A percentile compares a stretch with the other conserved stretches of the same genome.
phyloP scores from a whole-genome alignment of 306 rosid species.

The Inga oerstediana region DNA sequence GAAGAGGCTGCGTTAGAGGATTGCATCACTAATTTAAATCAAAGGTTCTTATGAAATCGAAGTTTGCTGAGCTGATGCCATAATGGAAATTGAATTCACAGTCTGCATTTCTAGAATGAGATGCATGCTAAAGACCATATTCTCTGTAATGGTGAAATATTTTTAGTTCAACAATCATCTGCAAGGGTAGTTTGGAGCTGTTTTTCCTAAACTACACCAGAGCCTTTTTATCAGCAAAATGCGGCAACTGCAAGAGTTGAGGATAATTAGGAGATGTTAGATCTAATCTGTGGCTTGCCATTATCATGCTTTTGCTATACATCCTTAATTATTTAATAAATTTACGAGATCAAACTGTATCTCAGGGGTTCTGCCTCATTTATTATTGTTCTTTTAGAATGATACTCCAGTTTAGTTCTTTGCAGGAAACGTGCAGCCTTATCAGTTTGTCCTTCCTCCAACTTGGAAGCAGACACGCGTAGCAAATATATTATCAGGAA shows the following conservation, averaged over 20 bases:
- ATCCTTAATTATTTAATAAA: background rate
- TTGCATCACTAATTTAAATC: background rate
- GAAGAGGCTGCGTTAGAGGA: background rate
- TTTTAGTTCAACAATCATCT: background rate
- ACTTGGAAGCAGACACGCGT: conserved; percentile 89
- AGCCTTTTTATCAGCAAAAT: background rate
- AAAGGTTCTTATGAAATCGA: background rate
- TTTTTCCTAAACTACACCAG: background rate
- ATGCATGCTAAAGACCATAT: background rate
- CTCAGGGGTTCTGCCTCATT: background rate
- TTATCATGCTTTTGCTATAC: background rate
- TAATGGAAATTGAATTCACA: background rate
- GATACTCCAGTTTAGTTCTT: conserved; percentile 68
- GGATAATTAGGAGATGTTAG: background rate
- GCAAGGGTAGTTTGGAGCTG: background rate
- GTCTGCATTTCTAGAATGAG: background rate
- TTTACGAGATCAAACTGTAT: conserved; percentile 14
- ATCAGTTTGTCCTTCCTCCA: conserved; percentile 88
- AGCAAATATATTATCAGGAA: conserved; percentile 96
- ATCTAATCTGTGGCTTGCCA: background rate
- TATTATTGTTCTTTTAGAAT: conserved; percentile 39
- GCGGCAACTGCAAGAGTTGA: too few relatives aligned
- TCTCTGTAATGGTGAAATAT: background rate
- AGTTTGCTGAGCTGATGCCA: background rate
- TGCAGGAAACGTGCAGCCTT: conserved; percentile 98